A percentile compares a stretch with the other conserved stretches of the same genome.
Conservation (phyloP, 176 grass and related monocot species). For the Carex kokanica region DNA sequence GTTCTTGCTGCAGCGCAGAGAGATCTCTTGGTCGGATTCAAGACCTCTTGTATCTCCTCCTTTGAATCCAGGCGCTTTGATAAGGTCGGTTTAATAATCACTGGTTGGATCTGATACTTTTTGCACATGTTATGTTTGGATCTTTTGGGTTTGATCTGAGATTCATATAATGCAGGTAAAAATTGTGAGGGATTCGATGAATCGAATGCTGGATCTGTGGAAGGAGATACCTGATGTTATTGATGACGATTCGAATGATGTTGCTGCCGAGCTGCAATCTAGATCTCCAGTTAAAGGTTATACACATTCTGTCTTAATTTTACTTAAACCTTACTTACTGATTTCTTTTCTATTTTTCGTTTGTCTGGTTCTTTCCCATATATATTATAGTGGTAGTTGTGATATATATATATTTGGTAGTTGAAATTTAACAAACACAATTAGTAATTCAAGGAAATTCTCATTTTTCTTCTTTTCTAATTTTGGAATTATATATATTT, state of each 20-base stretch:
- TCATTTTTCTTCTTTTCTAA: not conserved
- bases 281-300: conserved; percentile 63
- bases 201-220: conserved; percentile 86
- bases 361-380: conserved; percentile 15
- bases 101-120: conserved; percentile 25
- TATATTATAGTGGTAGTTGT: conserved; percentile 23
- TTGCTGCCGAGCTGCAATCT: conserved; percentile 27
- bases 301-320: conserved; percentile 9
- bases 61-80: conserved; percentile 88
- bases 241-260: conserved; percentile 34
- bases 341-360: conserved; percentile 1
- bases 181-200: conserved; percentile 90
- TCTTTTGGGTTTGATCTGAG: conserved; percentile 16
- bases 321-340: not conserved
- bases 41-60: conserved; percentile 61
- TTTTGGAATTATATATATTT: conserved; percentile 10
- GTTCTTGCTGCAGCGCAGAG: conserved; percentile 50
- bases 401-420: not conserved
- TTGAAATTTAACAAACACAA: conserved; percentile 16
- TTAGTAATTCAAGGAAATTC: conserved; percentile 39
- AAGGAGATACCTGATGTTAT: conserved; percentile 69
- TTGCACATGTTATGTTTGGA: conserved; percentile 15
- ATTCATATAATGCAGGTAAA: conserved; percentile 73
- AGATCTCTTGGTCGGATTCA: conserved; percentile 58
- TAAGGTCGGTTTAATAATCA: conserved; percentile 42